These are phyloP conservation scores for Microdochium trichocladiopsis DNA, from an alignment of 2,329 filamentous ascomycete species.

Conservation along the genomic window DNA sequence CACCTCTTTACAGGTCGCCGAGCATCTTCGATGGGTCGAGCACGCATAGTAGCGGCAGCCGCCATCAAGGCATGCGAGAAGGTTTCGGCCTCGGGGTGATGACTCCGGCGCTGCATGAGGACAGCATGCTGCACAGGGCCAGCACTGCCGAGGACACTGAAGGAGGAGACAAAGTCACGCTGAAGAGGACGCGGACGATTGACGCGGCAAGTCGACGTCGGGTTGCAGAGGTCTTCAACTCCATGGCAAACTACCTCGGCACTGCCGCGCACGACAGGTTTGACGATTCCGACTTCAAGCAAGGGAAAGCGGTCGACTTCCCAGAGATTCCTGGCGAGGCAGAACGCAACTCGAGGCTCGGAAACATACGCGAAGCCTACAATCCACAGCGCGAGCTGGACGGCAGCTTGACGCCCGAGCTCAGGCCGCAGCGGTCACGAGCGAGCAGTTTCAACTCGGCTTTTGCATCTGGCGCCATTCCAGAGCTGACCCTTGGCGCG, in stretches of 20 bases:
- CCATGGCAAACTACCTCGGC: slow-evolving; percentile 36
- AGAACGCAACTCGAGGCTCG: slow-evolving; percentile 32
- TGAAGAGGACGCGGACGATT: neutral
- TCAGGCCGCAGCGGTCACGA: slow-evolving; percentile 23
- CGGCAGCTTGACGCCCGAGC: slow-evolving; percentile 17
- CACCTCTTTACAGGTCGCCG: neutral
- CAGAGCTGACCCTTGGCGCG: neutral
- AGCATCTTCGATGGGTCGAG: neutral
- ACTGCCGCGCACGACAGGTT: slow-evolving; percentile 38
- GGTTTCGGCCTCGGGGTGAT: neutral
- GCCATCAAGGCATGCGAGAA: slow-evolving; percentile 2
- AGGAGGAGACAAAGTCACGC: neutral
- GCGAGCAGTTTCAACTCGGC: slow-evolving; percentile 28
- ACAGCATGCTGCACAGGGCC: slow-evolving; percentile 1
- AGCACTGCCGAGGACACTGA: neutral
- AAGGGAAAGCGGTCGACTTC: slow-evolving; percentile 38
- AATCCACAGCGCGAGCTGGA: slow-evolving; percentile 23
- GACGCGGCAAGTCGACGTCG: slow-evolving; percentile 27
- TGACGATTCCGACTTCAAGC: slow-evolving; percentile 40
- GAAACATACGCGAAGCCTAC: slow-evolving; percentile 30
- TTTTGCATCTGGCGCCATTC: slow-evolving; percentile 15
- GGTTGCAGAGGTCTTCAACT: slow-evolving; percentile 34
- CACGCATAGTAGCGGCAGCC: slow-evolving; percentile 1
- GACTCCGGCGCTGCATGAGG: neutral
- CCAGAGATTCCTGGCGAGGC: slow-evolving; percentile 49